A percentile compares a stretch with the other conserved stretches of the same genome.
These are phyloP conservation scores for Alternaria atra DNA, from an alignment of 2,329 filamentous ascomycete species.

Conservation along the genomic window DNA sequence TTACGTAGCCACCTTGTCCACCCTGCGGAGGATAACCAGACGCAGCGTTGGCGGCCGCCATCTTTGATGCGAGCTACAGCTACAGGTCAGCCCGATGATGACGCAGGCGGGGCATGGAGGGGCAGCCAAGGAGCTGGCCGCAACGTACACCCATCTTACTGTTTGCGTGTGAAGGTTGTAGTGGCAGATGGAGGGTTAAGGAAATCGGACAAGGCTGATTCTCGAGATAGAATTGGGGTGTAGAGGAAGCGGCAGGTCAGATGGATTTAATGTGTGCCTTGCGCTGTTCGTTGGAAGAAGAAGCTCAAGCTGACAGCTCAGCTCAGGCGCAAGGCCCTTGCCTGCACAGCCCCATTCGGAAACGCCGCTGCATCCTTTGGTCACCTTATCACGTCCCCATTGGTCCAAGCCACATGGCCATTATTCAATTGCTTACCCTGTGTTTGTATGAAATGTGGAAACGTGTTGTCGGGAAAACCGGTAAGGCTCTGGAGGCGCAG, in stretches of 20 bases:
- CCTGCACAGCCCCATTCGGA: slow-evolving; percentile 17
- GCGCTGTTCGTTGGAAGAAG: slow-evolving; percentile 4
- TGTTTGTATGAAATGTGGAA: slow-evolving; percentile 12
- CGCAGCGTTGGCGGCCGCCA: slow-evolving; percentile 54
- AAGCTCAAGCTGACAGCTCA: slow-evolving; percentile 6
- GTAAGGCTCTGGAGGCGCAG: not conserved
- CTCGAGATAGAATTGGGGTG: not conserved
- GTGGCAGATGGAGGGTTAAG: not conserved
- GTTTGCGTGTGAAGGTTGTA: slow-evolving; percentile 1
- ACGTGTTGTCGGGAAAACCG: slow-evolving; percentile 9
- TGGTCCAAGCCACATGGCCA: not conserved
- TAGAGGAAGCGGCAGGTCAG: slow-evolving; percentile 21
- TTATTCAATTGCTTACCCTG: slow-evolving; percentile 6
- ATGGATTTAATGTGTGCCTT: slow-evolving; percentile 21
- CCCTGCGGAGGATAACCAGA: slow-evolving; percentile 49
- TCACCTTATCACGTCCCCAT: not conserved
- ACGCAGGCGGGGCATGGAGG: slow-evolving; percentile 34
- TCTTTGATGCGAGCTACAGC: slow-evolving; percentile 56
- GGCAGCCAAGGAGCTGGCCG: slow-evolving; percentile 18
- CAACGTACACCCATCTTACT: slow-evolving; percentile 33
- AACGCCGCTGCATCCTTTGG: slow-evolving; percentile 5
- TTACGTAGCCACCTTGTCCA: slow-evolving; percentile 62
- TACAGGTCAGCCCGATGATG: slow-evolving; percentile 40
- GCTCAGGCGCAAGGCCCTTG: too few species aligned
- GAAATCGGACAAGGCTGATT: slow-evolving; percentile 20